Conservation (phyloP, 2,329 filamentous ascomycete species). For the Fusarium nematophilum region DNA sequence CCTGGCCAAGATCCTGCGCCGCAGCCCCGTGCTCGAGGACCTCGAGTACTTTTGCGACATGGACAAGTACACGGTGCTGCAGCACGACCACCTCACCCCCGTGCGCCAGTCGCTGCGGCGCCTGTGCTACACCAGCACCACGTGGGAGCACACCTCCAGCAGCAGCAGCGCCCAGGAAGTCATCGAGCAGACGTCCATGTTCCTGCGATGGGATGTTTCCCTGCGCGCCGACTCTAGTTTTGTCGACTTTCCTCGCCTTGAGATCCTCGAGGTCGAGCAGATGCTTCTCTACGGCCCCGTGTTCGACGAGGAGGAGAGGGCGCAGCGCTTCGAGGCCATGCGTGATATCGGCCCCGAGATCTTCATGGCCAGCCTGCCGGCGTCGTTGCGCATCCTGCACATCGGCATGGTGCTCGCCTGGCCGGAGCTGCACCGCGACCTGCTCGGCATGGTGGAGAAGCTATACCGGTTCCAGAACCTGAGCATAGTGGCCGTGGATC, state of each 20-base stretch:
- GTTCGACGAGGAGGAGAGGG: conserved; percentile 37
- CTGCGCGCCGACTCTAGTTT: conserved; percentile 41
- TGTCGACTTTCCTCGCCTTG: conserved; percentile 40
- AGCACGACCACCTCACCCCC: conserved; percentile 34
- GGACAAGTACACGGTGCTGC: conserved; percentile 44
- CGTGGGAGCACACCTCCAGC: conserved; percentile 39
- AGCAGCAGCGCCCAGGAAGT: conserved; percentile 39
- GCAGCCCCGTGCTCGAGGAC: conserved; percentile 41
- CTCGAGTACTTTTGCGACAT: conserved; percentile 45
- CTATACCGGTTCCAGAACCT: conserved; percentile 38
- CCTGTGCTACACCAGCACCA: conserved; percentile 42
- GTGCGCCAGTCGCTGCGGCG: conserved; percentile 36
- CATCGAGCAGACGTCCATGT: conserved; percentile 39
- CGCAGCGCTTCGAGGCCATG: conserved; percentile 27
- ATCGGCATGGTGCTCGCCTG: conserved; percentile 44
- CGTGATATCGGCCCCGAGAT: conserved; percentile 36
- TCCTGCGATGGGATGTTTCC: conserved; percentile 41
- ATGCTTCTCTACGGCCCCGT: conserved; percentile 43
- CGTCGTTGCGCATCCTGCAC: conserved; percentile 38
- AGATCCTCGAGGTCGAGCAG: conserved; percentile 43
- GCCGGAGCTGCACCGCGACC: conserved; percentile 41
- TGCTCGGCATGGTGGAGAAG: conserved; percentile 38
- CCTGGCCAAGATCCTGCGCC: conserved; percentile 39
- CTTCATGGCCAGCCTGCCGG: conserved; percentile 42
- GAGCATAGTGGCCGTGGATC: conserved; percentile 40